Conservation (phyloP, 352 stramenopile genomes). For the Plasmopara viticola region DNA sequence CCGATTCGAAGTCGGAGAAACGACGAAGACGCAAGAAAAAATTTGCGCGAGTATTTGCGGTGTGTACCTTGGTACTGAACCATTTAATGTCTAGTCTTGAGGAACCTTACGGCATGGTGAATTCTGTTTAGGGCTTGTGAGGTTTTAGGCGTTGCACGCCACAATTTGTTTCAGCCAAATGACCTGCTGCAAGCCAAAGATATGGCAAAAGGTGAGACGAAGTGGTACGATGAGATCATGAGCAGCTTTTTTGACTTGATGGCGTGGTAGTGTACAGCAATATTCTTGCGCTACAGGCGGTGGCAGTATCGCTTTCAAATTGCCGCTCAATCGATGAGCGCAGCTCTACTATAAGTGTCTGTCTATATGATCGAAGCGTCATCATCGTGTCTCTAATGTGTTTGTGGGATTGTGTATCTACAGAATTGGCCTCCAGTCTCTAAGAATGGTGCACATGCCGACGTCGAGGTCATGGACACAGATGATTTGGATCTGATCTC, state of each 20-base stretch:
- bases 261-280: conserved; percentile 64
- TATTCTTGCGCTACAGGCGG: conserved; percentile 65
- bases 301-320: conserved; percentile 66
- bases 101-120: conserved; percentile 6
- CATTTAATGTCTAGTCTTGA: too few species aligned
- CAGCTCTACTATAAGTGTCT: conserved; percentile 38
- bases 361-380: background rate
- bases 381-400: conserved; percentile 2
- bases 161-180: conserved; percentile 66
- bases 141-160: conserved; percentile 44
- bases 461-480: conserved; percentile 28
- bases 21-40: conserved; percentile 25
- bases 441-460: conserved; percentile 34
- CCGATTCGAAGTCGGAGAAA: conserved; percentile 9
- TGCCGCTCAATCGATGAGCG: conserved; percentile 76
- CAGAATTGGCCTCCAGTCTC: conserved; percentile 38
- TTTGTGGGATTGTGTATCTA: background rate
- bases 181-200: conserved; percentile 54
- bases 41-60: conserved; percentile 64
- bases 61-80: conserved; percentile 15
- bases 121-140: conserved; percentile 50
- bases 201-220: conserved; percentile 55
- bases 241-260: conserved; percentile 4
- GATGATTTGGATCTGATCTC: conserved; percentile 38
- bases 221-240: background rate